Percentiles rank a stretch among this genome's conserved stretches.
These are phyloP conservation scores for Heliosperma pusillum DNA, from an alignment of 148 eudicot species.

Conservation along the genomic window DNA sequence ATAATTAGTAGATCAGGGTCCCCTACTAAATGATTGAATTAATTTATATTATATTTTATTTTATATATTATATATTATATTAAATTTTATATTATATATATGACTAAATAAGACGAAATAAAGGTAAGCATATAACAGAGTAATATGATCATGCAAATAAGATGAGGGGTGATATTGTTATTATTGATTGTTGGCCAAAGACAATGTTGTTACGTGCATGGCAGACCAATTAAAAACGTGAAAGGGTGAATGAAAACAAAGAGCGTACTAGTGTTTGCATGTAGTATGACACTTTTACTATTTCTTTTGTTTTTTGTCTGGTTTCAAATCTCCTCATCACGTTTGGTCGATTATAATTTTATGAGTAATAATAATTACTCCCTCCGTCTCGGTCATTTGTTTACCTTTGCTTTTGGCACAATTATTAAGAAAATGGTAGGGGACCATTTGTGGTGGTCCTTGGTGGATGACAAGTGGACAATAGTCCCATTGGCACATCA, in stretches of 20 bases:
- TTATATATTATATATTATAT: no score
- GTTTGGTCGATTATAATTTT: neutral
- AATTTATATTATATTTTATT: neutral
- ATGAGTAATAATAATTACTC: no score
- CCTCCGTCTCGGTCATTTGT: no score
- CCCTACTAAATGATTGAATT: neutral
- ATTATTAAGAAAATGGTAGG: no score
- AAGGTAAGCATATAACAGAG: neutral
- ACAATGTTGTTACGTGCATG: constrained; percentile 4
- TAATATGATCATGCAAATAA: neutral
- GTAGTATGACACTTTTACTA: constrained; percentile 1
- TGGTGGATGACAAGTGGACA: no score
- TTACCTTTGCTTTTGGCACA: no score
- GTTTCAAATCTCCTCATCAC: neutral
- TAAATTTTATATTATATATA: neutral
- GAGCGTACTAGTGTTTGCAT: constrained; percentile 15
- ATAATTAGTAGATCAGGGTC: neutral
- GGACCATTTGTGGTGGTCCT: no score
- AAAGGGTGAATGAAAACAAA: neutral
- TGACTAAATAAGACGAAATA: neutral
- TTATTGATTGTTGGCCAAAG: constrained; percentile 12
- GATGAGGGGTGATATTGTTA: neutral
- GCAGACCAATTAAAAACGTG: constrained; percentile 21
- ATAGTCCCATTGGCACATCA: no score
- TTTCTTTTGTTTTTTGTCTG: constrained; percentile 8